Percentiles rank a stretch among this genome's conserved stretches.
phyloP scores from a whole-genome alignment of 148 eudicot species.

The Nepenthes mirabilis region DNA sequence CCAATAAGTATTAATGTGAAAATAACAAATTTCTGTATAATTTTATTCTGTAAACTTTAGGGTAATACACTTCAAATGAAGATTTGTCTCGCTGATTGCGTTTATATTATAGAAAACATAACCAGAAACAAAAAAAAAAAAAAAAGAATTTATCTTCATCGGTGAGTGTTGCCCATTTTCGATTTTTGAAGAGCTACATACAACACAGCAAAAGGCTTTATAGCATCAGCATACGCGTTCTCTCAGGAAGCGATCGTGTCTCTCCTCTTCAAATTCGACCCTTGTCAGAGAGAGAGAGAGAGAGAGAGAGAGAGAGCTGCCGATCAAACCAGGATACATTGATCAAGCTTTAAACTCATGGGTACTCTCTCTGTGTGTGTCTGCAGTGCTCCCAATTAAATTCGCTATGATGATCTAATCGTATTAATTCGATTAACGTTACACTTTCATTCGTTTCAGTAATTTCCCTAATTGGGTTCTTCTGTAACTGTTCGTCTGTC shows the following conservation, averaged over 20 bases:
- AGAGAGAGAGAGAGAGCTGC: constrained; percentile 9
- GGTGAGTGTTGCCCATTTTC: too few species aligned
- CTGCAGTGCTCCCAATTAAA: not conserved
- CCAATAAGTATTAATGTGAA: too few species aligned
- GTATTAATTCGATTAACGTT: constrained; percentile 4
- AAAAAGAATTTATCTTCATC: too few species aligned
- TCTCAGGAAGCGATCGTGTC: not conserved
- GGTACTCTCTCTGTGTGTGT: constrained; percentile 11
- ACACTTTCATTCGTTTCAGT: constrained; percentile 9
- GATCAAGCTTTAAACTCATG: constrained; percentile 14
- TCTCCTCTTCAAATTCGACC: constrained; percentile 3
- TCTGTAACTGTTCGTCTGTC: constrained; percentile 6
- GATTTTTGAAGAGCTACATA: too few species aligned
- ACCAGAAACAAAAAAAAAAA: too few species aligned
- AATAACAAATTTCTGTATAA: too few species aligned
- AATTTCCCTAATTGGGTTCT: constrained; percentile 6
- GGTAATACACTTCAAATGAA: too few species aligned
- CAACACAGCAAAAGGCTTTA: too few species aligned
- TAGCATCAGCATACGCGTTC: not conserved
- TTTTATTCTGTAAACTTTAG: too few species aligned
- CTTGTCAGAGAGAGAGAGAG: not conserved
- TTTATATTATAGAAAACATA: too few species aligned
- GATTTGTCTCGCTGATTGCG: too few species aligned
- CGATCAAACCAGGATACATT: constrained; percentile 8
- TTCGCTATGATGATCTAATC: constrained; percentile 8